A percentile compares a stretch with the other conserved stretches of the same genome.
Conservation (phyloP, 108 stramenopile species). For the Cylindrotheca fusiformis region DNA sequence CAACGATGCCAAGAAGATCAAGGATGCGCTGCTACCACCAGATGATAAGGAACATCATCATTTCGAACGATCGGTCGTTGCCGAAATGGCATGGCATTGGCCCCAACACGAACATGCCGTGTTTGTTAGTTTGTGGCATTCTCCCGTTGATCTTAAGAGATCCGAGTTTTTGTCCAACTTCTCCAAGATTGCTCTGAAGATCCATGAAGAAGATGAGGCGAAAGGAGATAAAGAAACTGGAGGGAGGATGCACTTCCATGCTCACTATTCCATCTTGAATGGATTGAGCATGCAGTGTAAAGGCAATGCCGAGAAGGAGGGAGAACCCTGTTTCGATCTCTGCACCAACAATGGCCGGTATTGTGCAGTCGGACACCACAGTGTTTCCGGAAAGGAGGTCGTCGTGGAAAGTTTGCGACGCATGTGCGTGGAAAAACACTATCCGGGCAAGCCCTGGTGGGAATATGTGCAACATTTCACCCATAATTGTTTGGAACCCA, state of each 20-base stretch:
- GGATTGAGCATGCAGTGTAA: conserved; percentile 19
- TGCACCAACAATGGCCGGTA: conserved; percentile 95
- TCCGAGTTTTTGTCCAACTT: conserved; percentile 72
- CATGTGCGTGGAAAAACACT: conserved; percentile 80
- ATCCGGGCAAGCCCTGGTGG: conserved; percentile 71
- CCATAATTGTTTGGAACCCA: conserved; percentile 34
- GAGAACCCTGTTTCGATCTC: conserved; percentile 31
- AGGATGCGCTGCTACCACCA: conserved; percentile 52
- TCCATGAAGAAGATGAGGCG: conserved; percentile 50
- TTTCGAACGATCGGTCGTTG: conserved; percentile 65
- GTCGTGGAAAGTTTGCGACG: conserved; percentile 82
- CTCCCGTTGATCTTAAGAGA: conserved; percentile 61
- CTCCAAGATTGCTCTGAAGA: conserved; percentile 58
- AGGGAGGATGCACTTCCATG: conserved; percentile 14
- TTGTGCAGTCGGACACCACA: conserved; percentile 72
- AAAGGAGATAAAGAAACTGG: background rate
- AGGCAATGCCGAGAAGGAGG: conserved; percentile 2
- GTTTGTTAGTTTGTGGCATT: conserved; percentile 87
- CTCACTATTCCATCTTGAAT: conserved; percentile 18
- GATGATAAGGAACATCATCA: conserved; percentile 44
- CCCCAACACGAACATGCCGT: conserved; percentile 86
- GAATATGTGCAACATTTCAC: conserved; percentile 85
- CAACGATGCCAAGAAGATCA: conserved; percentile 64
- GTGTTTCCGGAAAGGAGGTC: conserved; percentile 82
- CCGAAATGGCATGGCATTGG: conserved; percentile 85